Evolutionary conservation across 176 grass and related monocot species (phyloP).

Genomic region (Avena insularis): DNA sequence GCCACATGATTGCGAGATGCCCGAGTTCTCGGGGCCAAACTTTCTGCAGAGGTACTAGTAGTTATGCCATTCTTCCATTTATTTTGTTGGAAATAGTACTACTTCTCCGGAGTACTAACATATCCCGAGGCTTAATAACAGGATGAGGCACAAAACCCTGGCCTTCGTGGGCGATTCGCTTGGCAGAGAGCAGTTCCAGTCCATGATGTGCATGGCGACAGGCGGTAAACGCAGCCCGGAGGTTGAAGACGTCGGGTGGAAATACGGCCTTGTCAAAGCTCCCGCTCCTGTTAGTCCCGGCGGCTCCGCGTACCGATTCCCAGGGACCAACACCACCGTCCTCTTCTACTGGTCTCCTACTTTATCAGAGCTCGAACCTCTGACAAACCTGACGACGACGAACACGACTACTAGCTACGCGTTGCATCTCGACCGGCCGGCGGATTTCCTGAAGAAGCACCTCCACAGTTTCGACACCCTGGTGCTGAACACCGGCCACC

Average conservation of each 20-base stretch:
- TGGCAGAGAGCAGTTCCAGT: constrained; percentile 92
- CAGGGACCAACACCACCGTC: constrained; percentile 73
- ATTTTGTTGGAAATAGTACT: not conserved
- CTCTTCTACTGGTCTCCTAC: constrained; percentile 96
- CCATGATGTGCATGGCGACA: constrained; percentile 87
- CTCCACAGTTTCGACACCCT: constrained; percentile 67
- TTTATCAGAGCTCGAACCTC: constrained; percentile 72
- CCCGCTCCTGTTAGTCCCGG: constrained; percentile 65
- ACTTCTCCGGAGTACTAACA: not conserved
- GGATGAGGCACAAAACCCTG: constrained; percentile 82
- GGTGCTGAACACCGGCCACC: constrained; percentile 89
- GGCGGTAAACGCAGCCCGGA: constrained; percentile 61
- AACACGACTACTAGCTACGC: constrained; percentile 56
- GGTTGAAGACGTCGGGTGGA: constrained; percentile 71
- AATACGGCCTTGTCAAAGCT: constrained; percentile 70
- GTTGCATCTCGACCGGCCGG: constrained; percentile 84
- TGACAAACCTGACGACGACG: constrained; percentile 49
- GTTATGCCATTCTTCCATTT: not conserved
- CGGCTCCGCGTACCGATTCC: constrained; percentile 71
- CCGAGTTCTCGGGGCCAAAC: constrained; percentile 61
- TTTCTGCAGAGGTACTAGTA: constrained; percentile 61
- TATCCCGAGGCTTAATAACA: constrained; percentile 37
- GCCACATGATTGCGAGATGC: constrained; percentile 70
- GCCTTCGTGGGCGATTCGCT: constrained; percentile 92
- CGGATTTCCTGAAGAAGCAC: constrained; percentile 69